Evolutionary conservation across 176 grass and related monocot genomes (phyloP).

Genomic region (Phoenix dactylifera): DNA sequence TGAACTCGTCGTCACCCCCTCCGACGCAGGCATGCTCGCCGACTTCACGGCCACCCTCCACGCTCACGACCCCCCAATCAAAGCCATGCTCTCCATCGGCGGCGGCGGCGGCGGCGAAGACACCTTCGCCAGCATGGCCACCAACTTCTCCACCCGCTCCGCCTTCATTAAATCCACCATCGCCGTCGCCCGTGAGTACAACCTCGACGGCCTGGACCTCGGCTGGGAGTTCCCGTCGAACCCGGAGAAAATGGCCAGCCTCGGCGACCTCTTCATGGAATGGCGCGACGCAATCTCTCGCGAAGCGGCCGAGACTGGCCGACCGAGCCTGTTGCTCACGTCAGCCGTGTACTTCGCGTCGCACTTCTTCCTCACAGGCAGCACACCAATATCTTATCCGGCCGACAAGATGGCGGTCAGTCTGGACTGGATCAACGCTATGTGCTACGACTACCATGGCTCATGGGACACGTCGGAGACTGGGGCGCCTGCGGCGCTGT

Average conservation of each 20-base stretch:
- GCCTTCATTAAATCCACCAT: constrained; percentile 18
- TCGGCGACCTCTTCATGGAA: neutral
- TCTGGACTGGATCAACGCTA: constrained; percentile 17
- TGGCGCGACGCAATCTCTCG: neutral
- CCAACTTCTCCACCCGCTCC: neutral
- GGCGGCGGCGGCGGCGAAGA: constrained; percentile 6
- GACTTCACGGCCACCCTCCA: neutral
- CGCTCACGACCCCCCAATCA: neutral
- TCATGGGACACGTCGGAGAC: constrained; percentile 9
- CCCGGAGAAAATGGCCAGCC: neutral
- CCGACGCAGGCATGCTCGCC: neutral
- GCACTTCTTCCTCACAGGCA: neutral
- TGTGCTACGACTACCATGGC: constrained; percentile 15
- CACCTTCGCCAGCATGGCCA: constrained; percentile 7
- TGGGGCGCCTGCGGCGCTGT: constrained; percentile 4
- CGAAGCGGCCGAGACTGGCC: neutral
- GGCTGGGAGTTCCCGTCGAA: constrained; percentile 7
- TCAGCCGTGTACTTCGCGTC: constrained; percentile 6
- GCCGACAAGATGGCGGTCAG: neutral
- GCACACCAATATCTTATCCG: neutral
- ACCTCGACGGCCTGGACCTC: constrained; percentile 13
- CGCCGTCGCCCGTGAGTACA: neutral
- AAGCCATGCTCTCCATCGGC: constrained; percentile 3
- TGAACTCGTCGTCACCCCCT: neutral
- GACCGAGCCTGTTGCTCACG: constrained; percentile 3